phyloP scores from a whole-genome alignment of 1,139 yeast genomes.

The Blastobotrys illinoisensis region DNA sequence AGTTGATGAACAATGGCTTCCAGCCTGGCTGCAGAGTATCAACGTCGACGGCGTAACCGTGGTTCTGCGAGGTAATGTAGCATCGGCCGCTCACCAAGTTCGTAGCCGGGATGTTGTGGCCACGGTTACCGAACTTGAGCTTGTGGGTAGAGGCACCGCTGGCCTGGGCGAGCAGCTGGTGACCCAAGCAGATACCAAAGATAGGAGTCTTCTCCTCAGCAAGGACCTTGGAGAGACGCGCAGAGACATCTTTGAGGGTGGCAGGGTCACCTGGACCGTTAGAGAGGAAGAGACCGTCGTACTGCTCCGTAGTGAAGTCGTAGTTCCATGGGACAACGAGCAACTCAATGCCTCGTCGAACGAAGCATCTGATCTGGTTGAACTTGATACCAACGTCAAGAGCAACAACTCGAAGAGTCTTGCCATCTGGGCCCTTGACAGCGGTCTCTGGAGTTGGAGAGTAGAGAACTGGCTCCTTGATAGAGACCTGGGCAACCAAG shows the following conservation, averaged over 20 bases:
- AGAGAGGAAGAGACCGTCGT: conserved; percentile 92
- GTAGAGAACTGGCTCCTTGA: conserved; percentile 67
- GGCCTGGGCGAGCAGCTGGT: conserved; percentile 94
- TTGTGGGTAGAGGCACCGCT: conserved; percentile 89
- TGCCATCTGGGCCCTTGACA: conserved; percentile 61
- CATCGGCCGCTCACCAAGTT: conserved; percentile 91
- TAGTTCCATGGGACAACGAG: conserved; percentile 95
- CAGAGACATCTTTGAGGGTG: conserved; percentile 63
- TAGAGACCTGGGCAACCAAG: conserved; percentile 87
- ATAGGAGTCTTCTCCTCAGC: conserved; percentile 54
- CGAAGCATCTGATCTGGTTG: conserved; percentile 96
- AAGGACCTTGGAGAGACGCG: conserved; percentile 52
- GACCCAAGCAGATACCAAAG: conserved; percentile 98
- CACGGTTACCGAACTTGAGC: conserved; percentile 98
- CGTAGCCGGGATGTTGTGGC: conserved; percentile 98
- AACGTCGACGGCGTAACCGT: conserved; percentile 95
- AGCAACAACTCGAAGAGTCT: conserved; percentile 75
- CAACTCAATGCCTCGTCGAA: conserved; percentile 91
- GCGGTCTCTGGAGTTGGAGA: conserved; percentile 52
- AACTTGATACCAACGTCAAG: conserved; percentile 97
- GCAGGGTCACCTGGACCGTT: conserved; percentile 99
- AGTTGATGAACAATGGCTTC: conserved; percentile 92
- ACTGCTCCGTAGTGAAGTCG: conserved; percentile 66
- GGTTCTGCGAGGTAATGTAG: conserved; percentile 98
- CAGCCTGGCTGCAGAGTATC: conserved; percentile 66